phyloP scores from a whole-genome alignment of 1,284 basidiomycete genomes.

The Leccinum pallidistipes region DNA sequence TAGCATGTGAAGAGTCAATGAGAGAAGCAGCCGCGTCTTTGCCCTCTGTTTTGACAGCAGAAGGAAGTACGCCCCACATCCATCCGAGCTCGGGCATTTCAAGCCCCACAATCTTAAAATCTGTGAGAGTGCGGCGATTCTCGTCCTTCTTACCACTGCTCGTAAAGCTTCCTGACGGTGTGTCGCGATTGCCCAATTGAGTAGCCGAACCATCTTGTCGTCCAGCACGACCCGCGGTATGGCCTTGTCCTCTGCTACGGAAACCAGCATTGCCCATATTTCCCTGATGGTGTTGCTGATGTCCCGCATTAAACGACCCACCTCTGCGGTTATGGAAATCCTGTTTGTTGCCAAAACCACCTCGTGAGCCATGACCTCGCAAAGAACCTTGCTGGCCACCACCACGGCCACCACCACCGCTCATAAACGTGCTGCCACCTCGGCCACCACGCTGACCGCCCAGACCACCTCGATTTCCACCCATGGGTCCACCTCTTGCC shows the following conservation, averaged over 20 bases:
- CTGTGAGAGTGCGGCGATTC: slow-evolving; percentile 85
- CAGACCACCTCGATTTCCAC: slow-evolving; percentile 45
- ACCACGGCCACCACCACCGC: slow-evolving; percentile 34
- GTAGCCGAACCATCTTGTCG: slow-evolving; percentile 51
- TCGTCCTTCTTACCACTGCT: slow-evolving; percentile 73
- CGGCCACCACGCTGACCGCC: slow-evolving; percentile 37
- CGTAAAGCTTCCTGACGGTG: slow-evolving; percentile 42
- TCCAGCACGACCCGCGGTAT: slow-evolving; percentile 47
- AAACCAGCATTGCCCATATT: slow-evolving; percentile 45
- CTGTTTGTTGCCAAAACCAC: slow-evolving; percentile 58
- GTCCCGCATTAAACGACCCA: slow-evolving; percentile 56
- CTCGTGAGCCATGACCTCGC: slow-evolving; percentile 61
- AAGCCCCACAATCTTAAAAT: slow-evolving; percentile 93
- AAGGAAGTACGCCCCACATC: slow-evolving; percentile 64
- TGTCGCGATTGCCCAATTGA: slow-evolving; percentile 43
- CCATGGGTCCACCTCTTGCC: slow-evolving; percentile 49
- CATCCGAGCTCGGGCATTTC: slow-evolving; percentile 74
- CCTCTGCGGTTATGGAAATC: slow-evolving; percentile 64
- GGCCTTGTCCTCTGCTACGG: slow-evolving; percentile 44
- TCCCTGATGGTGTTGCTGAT: slow-evolving; percentile 42
- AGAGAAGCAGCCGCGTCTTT: slow-evolving; percentile 36
- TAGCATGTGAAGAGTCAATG: slow-evolving; percentile 29
- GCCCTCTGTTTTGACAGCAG: slow-evolving; percentile 39
- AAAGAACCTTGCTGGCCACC: slow-evolving; percentile 39
- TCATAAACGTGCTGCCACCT: slow-evolving; percentile 43